phyloP scores from a whole-genome alignment of 805 yeast species.

The Kuraishia piskuri region DNA sequence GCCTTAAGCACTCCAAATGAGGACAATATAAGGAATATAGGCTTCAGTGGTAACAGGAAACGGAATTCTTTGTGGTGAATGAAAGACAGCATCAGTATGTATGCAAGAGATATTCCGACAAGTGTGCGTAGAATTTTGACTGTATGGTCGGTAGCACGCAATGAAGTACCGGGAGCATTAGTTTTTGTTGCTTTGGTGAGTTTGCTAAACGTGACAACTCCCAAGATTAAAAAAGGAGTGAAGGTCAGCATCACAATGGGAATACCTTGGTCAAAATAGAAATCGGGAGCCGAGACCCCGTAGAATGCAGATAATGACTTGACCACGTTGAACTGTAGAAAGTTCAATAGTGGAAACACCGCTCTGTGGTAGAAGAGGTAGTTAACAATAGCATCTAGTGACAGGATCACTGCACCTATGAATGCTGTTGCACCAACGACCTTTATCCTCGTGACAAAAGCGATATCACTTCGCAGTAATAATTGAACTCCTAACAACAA shows the following conservation, averaged over 20 bases:
- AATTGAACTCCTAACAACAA: constrained; percentile 38
- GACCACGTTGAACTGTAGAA: constrained; percentile 70
- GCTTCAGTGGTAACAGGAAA: constrained; percentile 79
- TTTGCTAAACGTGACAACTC: constrained; percentile 16
- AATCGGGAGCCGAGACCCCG: constrained; percentile 79
- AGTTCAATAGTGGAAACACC: constrained; percentile 59
- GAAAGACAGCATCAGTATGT: constrained; percentile 48
- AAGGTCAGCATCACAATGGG: constrained; percentile 67
- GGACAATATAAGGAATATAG: constrained; percentile 49
- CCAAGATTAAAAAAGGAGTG: constrained; percentile 51
- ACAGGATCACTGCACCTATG: constrained; percentile 20
- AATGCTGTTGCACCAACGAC: constrained; percentile 5
- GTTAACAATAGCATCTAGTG: constrained; percentile 40
- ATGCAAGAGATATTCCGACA: constrained; percentile 25
- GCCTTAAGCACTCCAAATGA: constrained; percentile 27
- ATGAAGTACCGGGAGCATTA: not conserved
- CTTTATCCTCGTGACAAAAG: not conserved
- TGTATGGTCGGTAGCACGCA: not conserved
- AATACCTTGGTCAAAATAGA: constrained; percentile 73
- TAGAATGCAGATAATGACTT: constrained; percentile 71
- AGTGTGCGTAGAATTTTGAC: constrained; percentile 6
- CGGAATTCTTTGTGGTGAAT: constrained; percentile 87
- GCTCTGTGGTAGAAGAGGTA: constrained; percentile 45
- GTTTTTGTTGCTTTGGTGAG: not conserved
- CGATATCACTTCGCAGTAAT: not conserved